Base-by-base conservation (phyloP, 495 filamentous ascomycete genomes). In the Melanomma pulvis-pyrius region DNA sequence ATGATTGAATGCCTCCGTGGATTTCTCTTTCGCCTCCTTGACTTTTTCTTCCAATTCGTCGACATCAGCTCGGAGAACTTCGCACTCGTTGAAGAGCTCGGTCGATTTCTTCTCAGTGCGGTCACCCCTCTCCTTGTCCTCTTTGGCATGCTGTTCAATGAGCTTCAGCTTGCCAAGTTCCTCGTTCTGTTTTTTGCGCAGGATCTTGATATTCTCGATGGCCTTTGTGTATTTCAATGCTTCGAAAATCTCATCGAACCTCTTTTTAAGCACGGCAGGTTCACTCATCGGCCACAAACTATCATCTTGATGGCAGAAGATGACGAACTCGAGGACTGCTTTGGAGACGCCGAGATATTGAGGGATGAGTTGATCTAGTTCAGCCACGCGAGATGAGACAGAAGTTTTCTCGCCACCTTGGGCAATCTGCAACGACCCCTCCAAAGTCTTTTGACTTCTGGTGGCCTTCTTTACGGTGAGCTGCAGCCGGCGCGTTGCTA, bases 271-370 rank as follows among this genome's bases (percentile, higher is more conserved):
- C 3, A 83, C 83, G 0, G 80, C 75, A 0, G 93, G 92, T 72
- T 96, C 92, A 71, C 92, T 96, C 90, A 98, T 92, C 13, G 94
- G 94, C 94, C 94, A 98, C 49, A 98, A 75, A 59, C 93, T 97
- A 63, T 98, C 94, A 68, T 98, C 94, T 71, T 98, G 94, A 75
- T 98, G 94, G 74, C 94, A 98, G 78, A 98, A 98, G 68, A 98
- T 97, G 73, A 98, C 94, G 50, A 85, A 88, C 49, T 98, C 92
- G 32, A 98, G 83, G 15, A 98, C 85, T 9, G 94, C 92, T 61
- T 88, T 87, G 2, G 92, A 94, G 9, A 97, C 94, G 32, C 96
- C 94, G 5, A 98, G 82, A 67, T 92, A 90, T 65, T 91, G 85
- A 1, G 94, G 91, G 77, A 98, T 86, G 52, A 93, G 83, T 68